Percentiles rank a stretch among this genome's conserved stretches.
These are phyloP conservation scores for Trichoderma cornu-damae DNA, from an alignment of 2,329 filamentous ascomycete genomes.

Conservation along the genomic window DNA sequence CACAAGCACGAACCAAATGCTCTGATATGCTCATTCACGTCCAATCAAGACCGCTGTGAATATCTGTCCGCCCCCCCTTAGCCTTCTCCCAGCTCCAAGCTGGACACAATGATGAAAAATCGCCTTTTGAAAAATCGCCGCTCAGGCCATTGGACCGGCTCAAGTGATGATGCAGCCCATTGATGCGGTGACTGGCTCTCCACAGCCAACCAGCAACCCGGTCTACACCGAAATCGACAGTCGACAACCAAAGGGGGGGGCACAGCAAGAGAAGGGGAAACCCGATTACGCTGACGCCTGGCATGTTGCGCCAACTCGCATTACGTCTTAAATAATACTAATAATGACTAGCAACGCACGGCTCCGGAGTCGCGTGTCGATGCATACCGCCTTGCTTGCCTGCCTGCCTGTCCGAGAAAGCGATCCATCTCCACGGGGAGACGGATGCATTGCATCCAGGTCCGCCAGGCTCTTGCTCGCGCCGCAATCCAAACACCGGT, in stretches of 20 bases:
- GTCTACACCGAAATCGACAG: slow-evolving; percentile 21
- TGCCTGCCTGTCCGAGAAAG: not conserved
- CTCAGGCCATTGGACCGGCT: slow-evolving; percentile 1
- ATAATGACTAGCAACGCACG: slow-evolving; percentile 5
- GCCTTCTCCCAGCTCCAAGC: not conserved
- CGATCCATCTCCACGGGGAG: not conserved
- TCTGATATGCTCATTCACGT: not conserved
- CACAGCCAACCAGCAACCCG: slow-evolving; percentile 20
- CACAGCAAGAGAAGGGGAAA: not conserved
- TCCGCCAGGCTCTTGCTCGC: not conserved
- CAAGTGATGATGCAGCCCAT: slow-evolving; percentile 10
- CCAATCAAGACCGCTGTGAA: not conserved
- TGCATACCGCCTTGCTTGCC: slow-evolving; percentile 11
- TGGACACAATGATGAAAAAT: not conserved
- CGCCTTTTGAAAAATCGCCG: not conserved
- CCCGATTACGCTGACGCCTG: slow-evolving; percentile 5
- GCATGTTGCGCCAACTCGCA: slow-evolving; percentile 1
- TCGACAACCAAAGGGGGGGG: not conserved
- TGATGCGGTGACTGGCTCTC: slow-evolving; percentile 15
- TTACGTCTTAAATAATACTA: slow-evolving; percentile 19
- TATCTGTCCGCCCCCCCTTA: not conserved
- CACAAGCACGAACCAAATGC: not conserved
- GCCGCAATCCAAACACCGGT: not conserved
- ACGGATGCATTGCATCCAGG: slow-evolving; percentile 9
- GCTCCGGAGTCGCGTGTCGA: slow-evolving; percentile 1